Conservation (phyloP, 2,329 filamentous ascomycete genomes). For the Lasiodiplodia theobromae region DNA sequence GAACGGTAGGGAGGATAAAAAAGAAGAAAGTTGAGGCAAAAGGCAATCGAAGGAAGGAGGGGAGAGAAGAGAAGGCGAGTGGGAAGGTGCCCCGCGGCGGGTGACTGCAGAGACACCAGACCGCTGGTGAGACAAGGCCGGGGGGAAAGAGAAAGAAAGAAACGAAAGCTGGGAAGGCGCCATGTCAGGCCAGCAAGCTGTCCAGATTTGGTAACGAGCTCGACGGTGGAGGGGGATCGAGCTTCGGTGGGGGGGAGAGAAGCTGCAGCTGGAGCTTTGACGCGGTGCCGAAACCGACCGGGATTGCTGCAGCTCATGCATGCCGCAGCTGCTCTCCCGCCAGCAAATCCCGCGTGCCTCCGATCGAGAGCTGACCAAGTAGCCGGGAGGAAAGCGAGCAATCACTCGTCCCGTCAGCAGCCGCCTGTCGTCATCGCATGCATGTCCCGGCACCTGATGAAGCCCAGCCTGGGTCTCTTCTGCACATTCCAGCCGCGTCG, state of each 20-base stretch:
- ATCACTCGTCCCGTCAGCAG: neutral
- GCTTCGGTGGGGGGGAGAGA: neutral
- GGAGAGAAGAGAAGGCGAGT: conserved; percentile 4
- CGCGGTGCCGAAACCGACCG: conserved; percentile 7
- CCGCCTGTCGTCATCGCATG: conserved; percentile 16
- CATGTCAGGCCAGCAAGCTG: conserved; percentile 8
- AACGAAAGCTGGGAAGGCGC: neutral
- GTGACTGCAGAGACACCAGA: neutral
- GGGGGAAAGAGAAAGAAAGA: conserved; percentile 1
- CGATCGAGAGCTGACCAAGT: conserved; percentile 7
- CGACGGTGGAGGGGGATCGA: neutral
- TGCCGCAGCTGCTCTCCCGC: conserved; percentile 16
- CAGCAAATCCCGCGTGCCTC: conserved; percentile 11
- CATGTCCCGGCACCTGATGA: conserved; percentile 5
- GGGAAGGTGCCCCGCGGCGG: conserved; percentile 4
- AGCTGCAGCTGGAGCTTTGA: conserved; percentile 3
- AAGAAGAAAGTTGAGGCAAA: neutral
- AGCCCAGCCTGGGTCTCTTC: conserved; percentile 5
- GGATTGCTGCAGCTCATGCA: conserved; percentile 1
- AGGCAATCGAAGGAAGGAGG: conserved; percentile 26
- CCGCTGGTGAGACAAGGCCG: conserved; percentile 6
- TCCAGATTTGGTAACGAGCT: conserved; percentile 28
- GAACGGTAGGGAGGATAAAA: neutral
- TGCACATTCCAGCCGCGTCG: neutral
- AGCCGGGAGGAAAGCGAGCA: conserved; percentile 1